phyloP scores from a whole-genome alignment of 2,329 filamentous ascomycete species.

The Cladosporium halotolerans region DNA sequence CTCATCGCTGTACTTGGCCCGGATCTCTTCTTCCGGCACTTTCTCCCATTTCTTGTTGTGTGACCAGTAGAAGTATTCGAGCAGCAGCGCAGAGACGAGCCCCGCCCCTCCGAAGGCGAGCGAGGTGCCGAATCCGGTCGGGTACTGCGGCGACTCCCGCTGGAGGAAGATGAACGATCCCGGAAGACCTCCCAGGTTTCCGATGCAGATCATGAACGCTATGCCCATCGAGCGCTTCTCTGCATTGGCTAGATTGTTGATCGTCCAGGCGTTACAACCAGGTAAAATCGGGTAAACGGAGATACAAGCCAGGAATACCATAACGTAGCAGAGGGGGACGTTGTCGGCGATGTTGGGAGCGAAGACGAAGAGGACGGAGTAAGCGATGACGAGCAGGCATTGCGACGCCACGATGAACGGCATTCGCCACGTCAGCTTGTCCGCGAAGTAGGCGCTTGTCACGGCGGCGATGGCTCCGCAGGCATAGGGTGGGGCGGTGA shows the following conservation, averaged over 20 bases:
- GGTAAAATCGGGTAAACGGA: constrained; percentile 29
- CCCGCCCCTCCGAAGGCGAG: constrained; percentile 19
- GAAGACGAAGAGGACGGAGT: constrained; percentile 25
- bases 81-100: constrained; percentile 19
- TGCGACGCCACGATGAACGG: constrained; percentile 27
- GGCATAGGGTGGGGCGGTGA: constrained; percentile 26
- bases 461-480: constrained; percentile 29
- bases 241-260: constrained; percentile 29
- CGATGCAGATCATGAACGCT: constrained; percentile 30
- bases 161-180: constrained; percentile 35
- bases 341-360: constrained; percentile 10
- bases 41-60: constrained; percentile 31
- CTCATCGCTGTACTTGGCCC: constrained; percentile 31
- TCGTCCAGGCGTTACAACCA: constrained; percentile 25
- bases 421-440: constrained; percentile 28
- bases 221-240: constrained; percentile 35
- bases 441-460: constrained; percentile 25
- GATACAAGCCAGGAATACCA: constrained; percentile 25
- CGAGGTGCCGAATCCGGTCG: constrained; percentile 40
- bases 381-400: constrained; percentile 23
- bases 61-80: constrained; percentile 19
- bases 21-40: constrained; percentile 28
- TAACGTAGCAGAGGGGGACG: constrained; percentile 22
- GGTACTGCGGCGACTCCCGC: constrained; percentile 40
- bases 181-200: constrained; percentile 34